Percentiles rank a stretch among this genome's conserved stretches.
Conservation (phyloP, 2,329 filamentous ascomycete species). For the Rachicladosporium sp. region DNA sequence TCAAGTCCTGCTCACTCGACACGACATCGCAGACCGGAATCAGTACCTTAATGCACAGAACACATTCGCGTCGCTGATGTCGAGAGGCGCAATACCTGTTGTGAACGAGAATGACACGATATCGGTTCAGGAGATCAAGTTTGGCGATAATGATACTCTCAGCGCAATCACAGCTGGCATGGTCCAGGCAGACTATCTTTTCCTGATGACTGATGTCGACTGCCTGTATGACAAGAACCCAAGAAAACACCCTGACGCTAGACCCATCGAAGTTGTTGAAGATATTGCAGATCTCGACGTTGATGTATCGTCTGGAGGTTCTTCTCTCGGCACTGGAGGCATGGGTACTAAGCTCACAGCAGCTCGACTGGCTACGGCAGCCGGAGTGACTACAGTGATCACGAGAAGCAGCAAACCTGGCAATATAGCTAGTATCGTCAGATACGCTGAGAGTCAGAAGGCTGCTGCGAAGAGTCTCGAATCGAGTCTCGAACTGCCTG, state of each 20-base stretch:
- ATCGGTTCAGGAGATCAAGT: constrained; percentile 96
- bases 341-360: constrained; percentile 98
- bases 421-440: constrained; percentile 79
- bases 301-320: constrained; percentile 85
- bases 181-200: constrained; percentile 92
- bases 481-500: constrained; percentile 13
- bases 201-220: constrained; percentile 98
- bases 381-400: constrained; percentile 90
- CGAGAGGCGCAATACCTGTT: constrained; percentile 94
- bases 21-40: constrained; percentile 90
- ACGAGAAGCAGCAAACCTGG: constrained; percentile 86
- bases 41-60: constrained; percentile 96
- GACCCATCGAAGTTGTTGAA: constrained; percentile 82
- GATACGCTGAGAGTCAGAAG: constrained; percentile 58
- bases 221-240: constrained; percentile 96
- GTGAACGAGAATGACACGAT: constrained; percentile 98
- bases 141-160: constrained; percentile 95
- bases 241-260: constrained; percentile 68
- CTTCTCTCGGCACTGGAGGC: constrained; percentile 79
- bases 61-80: constrained; percentile 76
- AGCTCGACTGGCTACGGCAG: constrained; percentile 80
- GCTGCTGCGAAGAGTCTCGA: constrained; percentile 19
- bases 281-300: constrained; percentile 74
- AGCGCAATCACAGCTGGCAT: constrained; percentile 94
- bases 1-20: constrained; percentile 86